Evolutionary conservation across 2,329 filamentous ascomycete genomes (phyloP), one percentile per base, ranked within the genome.

Genomic region (Fusarium hostae): DNA sequence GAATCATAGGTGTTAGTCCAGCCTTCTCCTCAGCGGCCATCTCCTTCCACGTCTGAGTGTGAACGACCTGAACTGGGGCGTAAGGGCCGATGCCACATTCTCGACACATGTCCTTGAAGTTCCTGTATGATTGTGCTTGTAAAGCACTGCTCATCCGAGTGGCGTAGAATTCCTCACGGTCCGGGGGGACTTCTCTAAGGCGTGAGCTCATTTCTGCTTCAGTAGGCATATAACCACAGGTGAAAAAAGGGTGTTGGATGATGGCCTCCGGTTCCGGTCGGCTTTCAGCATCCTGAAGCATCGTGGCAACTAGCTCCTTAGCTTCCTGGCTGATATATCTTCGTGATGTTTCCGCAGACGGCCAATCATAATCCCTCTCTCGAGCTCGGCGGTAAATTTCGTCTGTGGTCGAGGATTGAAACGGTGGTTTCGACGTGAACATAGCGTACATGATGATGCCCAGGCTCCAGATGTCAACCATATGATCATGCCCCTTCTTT

Each of bases 361-460:
- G 93, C 93, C 93, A 95, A 77, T 92, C 91, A 79, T 95, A 95
- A 77, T 94, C 92, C 73, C 92, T 87, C 74, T 91, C 88, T 75
- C 86, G 83, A 59, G 89, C 91, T 81, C 87, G 89, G 81, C 85
- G 89, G 82, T 96, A 96, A 67, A 96, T 96, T 78, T 95, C 93
- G 78, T 96, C 93, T 22, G 93, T 93, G 43, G 93, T 95, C 16
- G 91, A 91, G 16, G 96, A 97, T 82, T 99, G 96, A 81, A 99
- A 99, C 1, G 96, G 96, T 2, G 96, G 95, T 77, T 95, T 97
- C 24, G 96, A 97, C 11, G 96, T 96, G 50, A 98, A 92, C 89
- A 99, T 95, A 52, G 96, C 97, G 82, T 97, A 98, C 91, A 97
- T 94, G 79, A 99, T 99, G 74, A 99, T 96, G 24, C 97, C 96